phyloP scores from a whole-genome alignment of 345 rosid genomes.

The Orychophragmus violaceus region DNA sequence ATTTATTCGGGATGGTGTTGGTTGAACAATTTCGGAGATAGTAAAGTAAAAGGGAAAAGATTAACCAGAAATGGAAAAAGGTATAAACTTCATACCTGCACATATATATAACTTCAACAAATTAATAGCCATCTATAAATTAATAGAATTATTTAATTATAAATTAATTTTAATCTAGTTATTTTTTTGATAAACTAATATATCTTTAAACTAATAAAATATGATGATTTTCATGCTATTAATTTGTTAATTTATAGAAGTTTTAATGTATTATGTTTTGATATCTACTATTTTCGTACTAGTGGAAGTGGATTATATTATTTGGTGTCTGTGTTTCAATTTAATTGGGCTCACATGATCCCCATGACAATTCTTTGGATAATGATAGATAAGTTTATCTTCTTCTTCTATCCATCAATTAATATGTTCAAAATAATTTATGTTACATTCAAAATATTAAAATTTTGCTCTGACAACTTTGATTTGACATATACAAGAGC shows the following conservation, averaged over 20 bases:
- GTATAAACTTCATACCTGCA: neutral
- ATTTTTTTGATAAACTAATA: no score
- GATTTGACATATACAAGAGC: neutral
- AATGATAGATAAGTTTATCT: neutral
- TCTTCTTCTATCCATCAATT: neutral
- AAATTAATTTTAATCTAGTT: no score
- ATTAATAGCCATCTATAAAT: no score
- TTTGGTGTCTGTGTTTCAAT: neutral
- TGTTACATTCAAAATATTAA: neutral
- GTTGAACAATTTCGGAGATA: slow-evolving; percentile 16
- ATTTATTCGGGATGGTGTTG: slow-evolving; percentile 17
- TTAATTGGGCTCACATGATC: slow-evolving; percentile 23
- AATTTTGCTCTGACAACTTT: slow-evolving; percentile 7
- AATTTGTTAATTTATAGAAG: no score
- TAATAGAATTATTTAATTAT: no score
- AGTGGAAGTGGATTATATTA: no score
- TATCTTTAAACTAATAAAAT: no score
- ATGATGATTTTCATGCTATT: no score
- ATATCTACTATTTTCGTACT: neutral
- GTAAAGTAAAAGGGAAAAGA: neutral
- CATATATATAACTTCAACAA: no score
- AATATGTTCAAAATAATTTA: neutral
- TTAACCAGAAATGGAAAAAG: neutral
- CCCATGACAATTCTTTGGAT: slow-evolving; percentile 8
- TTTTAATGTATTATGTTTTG: neutral